Percentiles rank a stretch among this genome's conserved stretches.
Conservation (phyloP, 345 rosid species). For the Gossypium bickii region DNA sequence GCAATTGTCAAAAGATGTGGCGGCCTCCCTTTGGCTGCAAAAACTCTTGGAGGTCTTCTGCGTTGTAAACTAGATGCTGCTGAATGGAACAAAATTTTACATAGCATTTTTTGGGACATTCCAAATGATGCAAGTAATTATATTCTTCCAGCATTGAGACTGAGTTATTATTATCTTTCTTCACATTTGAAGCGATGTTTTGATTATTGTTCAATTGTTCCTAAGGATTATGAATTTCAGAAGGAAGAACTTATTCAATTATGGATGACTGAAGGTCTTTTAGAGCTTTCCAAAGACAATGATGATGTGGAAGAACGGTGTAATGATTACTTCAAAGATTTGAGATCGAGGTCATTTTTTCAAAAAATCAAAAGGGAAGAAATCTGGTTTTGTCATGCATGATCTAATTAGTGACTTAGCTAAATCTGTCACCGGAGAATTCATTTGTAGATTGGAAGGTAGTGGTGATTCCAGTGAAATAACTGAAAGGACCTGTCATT, state of each 20-base stretch:
- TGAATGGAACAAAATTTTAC: too few species aligned
- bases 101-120: too few species aligned
- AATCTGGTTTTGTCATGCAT: slow-evolving; percentile 12
- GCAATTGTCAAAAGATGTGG: slow-evolving; percentile 21
- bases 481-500: slow-evolving; percentile 11
- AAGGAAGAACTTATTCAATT: slow-evolving; percentile 14
- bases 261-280: slow-evolving; percentile 25
- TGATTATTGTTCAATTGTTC: slow-evolving; percentile 24
- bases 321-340: background rate
- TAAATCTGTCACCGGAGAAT: background rate
- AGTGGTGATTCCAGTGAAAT: background rate
- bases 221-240: slow-evolving; percentile 15
- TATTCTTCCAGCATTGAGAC: background rate
- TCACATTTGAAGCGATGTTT: slow-evolving; percentile 24
- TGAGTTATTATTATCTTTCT: slow-evolving; percentile 25
- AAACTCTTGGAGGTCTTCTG: too few species aligned
- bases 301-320: background rate
- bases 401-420: background rate
- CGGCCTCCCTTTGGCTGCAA: slow-evolving; percentile 23
- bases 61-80: too few species aligned
- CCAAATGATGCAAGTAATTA: too few species aligned
- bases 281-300: background rate
- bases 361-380: background rate
- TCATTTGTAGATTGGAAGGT: background rate
- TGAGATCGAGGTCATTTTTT: slow-evolving; percentile 3